Conservation (phyloP, 441 rosid species). For the Pelargonium fulgidum region DNA sequence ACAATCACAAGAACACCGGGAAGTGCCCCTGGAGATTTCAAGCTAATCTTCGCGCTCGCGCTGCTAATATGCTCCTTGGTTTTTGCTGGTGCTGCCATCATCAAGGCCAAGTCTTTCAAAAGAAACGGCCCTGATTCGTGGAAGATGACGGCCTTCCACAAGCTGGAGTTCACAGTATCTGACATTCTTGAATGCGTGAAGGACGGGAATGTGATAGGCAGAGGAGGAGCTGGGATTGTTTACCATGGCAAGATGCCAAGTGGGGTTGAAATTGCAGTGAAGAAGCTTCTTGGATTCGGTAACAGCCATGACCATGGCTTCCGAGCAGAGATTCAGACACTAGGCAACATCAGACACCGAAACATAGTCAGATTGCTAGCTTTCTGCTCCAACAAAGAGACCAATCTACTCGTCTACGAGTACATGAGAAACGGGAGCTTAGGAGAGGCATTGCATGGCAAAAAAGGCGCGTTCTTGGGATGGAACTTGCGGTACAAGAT, state of each 20-base stretch:
- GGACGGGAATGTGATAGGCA: slow-evolving; percentile 47
- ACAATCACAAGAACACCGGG: slow-evolving; percentile 19
- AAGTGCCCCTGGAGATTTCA: slow-evolving; percentile 29
- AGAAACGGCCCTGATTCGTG: slow-evolving; percentile 29
- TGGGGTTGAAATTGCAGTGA: slow-evolving; percentile 43
- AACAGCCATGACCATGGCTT: slow-evolving; percentile 48
- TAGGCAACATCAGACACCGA: slow-evolving; percentile 49
- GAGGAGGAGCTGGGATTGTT: slow-evolving; percentile 52
- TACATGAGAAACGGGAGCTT: slow-evolving; percentile 53
- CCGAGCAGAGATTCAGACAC: slow-evolving; percentile 44
- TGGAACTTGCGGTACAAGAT: slow-evolving; percentile 48
- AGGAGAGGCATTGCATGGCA: slow-evolving; percentile 42
- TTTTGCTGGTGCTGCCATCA: slow-evolving; percentile 38
- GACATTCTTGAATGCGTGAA: slow-evolving; percentile 47
- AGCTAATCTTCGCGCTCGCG: slow-evolving; percentile 40
- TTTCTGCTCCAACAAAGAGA: slow-evolving; percentile 43
- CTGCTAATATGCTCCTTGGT: slow-evolving; percentile 37
- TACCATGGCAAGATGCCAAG: slow-evolving; percentile 49
- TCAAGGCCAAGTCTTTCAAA: slow-evolving; percentile 40
- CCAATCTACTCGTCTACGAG: slow-evolving; percentile 43
- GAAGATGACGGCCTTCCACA: slow-evolving; percentile 53
- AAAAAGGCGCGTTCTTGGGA: slow-evolving; percentile 35
- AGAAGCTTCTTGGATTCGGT: slow-evolving; percentile 43
- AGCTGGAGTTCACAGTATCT: slow-evolving; percentile 35
- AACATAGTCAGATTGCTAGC: slow-evolving; percentile 46